phyloP scores from a whole-genome alignment of 768 basidiomycete species.

The Tylopilus felleus region DNA sequence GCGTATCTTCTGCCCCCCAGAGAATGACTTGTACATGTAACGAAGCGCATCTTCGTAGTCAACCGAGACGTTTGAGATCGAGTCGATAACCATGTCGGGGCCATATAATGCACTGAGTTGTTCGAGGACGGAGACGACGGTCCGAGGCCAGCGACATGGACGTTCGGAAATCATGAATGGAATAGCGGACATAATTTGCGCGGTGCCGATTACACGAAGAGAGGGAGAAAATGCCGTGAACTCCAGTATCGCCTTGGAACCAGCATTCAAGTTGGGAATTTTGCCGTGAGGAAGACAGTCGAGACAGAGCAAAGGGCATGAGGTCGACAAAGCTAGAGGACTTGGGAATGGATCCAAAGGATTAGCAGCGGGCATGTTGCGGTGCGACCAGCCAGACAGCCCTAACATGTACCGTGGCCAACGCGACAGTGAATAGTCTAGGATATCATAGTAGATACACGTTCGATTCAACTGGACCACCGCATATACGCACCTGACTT shows the following conservation, averaged over 20 bases:
- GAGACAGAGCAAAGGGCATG: slow-evolving; percentile 21
- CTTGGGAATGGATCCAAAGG: slow-evolving; percentile 11
- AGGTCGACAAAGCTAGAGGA: slow-evolving; percentile 4
- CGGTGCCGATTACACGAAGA: slow-evolving; percentile 32
- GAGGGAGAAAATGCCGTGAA: slow-evolving; percentile 39
- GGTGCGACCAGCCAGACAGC: background rate
- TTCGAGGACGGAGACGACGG: slow-evolving; percentile 38
- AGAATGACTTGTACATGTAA: slow-evolving; percentile 5
- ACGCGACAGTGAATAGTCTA: background rate
- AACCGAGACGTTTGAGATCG: slow-evolving; percentile 40
- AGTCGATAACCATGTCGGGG: slow-evolving; percentile 30
- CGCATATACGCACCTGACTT: slow-evolving; percentile 24
- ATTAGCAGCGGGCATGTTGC: background rate
- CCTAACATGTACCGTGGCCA: background rate
- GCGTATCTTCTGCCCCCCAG: slow-evolving; percentile 12
- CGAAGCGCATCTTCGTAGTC: slow-evolving; percentile 24
- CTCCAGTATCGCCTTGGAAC: slow-evolving; percentile 27
- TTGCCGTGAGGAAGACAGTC: slow-evolving; percentile 12
- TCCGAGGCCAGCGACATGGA: slow-evolving; percentile 35
- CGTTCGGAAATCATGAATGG: slow-evolving; percentile 40
- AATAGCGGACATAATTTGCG: slow-evolving; percentile 41
- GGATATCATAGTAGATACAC: background rate
- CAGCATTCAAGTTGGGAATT: slow-evolving; percentile 13
- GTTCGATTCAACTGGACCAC: background rate
- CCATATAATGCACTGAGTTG: slow-evolving; percentile 29